Base-by-base conservation (phyloP, 164 flowering plant genomes). In the Kalanchoe fedtschenkoi region DNA sequence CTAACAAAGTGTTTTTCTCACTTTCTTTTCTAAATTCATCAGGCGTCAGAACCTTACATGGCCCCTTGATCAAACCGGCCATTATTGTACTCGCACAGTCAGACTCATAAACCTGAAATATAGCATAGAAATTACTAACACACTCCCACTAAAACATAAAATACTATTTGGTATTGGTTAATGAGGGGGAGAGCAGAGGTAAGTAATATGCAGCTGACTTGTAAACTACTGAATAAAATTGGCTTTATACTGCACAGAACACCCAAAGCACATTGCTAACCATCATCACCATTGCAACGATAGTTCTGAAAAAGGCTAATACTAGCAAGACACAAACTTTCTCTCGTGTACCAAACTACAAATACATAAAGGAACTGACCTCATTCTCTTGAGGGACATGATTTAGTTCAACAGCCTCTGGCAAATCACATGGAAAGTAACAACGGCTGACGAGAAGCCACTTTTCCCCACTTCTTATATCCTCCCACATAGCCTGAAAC, bases 401-500 rank as follows among this genome's bases (percentile, higher is more conserved):
- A 24, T 85, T 92, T 34, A 64, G 77, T 39, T 78, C 85, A 74
- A 88, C 85, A 65, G 67, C 78, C 67, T 75, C 78, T n/a, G 97
- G 92, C 72, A 88, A 75, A 71, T 86, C 92, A 66, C 57, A 62
- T 53, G 90, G 89, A 70, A 84, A 78, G 78, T 80, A 87, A 69
- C 84, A 88, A 68, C 64, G 70, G 41, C 61, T 80, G 34, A 81
- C 75, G 53, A 34, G 60, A 53, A 84, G 84, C 89, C 89, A 86
- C 74, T 79, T 87, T 38, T 68, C 70, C 65, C 79, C 74, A 64
- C 81, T 82, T 63, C 70, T 71, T 28, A 63, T 71, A 69, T 88
- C 96, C 70, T 91, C 91, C 96, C 93, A 88, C 81, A 91, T 76
- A 38, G 78, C 82, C 97, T 88, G 82, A 66, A 79, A 29, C 19